These are phyloP conservation scores for Nemania diffusa DNA, from an alignment of 2,329 filamentous ascomycete genomes.

Conservation along the genomic window DNA sequence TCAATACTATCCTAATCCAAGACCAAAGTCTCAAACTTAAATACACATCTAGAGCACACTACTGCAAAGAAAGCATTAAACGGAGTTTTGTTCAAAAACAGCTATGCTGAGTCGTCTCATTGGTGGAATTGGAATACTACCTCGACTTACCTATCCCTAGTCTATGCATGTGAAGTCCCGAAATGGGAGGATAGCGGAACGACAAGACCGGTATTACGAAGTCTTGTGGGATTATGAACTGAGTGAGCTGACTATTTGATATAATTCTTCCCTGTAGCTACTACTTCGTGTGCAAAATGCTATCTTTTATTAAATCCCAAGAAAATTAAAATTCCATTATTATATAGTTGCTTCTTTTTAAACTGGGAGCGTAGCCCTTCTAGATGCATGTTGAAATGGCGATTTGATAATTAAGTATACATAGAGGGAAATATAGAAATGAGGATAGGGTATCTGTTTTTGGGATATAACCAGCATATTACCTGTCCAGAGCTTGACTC, in stretches of 20 bases:
- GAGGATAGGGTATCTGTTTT: constrained; percentile 7
- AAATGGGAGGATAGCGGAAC: constrained; percentile 25
- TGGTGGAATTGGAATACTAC: constrained; percentile 29
- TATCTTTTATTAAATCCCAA: background rate
- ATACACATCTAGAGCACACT: background rate
- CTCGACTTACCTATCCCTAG: constrained; percentile 21
- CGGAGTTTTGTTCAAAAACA: constrained; percentile 11
- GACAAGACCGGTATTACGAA: constrained; percentile 4
- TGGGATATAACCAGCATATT: constrained; percentile 1
- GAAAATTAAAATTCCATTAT: constrained; percentile 7
- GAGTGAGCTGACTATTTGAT: background rate
- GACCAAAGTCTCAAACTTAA: background rate
- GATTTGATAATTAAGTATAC: background rate
- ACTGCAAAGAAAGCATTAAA: constrained; percentile 9
- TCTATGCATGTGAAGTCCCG: constrained; percentile 17
- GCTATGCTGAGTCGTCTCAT: constrained; percentile 19
- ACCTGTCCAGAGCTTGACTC: constrained; percentile 67
- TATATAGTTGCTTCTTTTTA: background rate
- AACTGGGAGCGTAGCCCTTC: background rate
- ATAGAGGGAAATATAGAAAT: background rate
- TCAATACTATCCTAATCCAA: background rate
- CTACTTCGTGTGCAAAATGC: background rate
- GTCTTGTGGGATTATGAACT: background rate
- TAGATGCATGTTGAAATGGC: constrained; percentile 1
- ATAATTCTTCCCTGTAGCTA: background rate